Evolutionary conservation across 2,329 filamentous ascomycete genomes (phyloP).

Genomic region (Penicillium brevicompactum): DNA sequence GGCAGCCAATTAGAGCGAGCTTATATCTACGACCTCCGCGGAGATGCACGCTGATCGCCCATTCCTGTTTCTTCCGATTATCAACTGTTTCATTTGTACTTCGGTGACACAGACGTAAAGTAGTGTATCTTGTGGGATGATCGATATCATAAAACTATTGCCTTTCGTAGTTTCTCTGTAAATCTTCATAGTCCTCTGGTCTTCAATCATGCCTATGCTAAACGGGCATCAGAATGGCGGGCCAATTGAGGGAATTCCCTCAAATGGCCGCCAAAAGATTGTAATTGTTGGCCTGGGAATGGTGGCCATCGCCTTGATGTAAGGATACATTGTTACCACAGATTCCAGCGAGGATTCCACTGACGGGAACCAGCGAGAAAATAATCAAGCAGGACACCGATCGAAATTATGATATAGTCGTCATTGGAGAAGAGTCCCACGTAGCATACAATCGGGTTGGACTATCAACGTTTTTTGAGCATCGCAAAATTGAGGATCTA

Average conservation of each 20-base stretch:
- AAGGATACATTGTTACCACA: conserved; percentile 39
- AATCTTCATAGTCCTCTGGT: background rate
- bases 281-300: conserved; percentile 89
- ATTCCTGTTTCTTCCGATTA: conserved; percentile 13
- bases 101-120: background rate
- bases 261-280: conserved; percentile 59
- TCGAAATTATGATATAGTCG: conserved; percentile 76
- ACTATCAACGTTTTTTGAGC: conserved; percentile 84
- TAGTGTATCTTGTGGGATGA: too few species aligned
- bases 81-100: background rate
- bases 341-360: conserved; percentile 19
- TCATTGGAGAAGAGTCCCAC: conserved; percentile 86
- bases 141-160: too few species aligned
- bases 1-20: conserved; percentile 9
- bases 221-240: conserved; percentile 30
- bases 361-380: conserved; percentile 67
- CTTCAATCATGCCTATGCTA: conserved; percentile 31
- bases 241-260: conserved; percentile 19
- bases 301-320: conserved; percentile 90
- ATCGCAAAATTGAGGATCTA: conserved; percentile 81
- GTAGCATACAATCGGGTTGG: conserved; percentile 90
- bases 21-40: conserved; percentile 19
- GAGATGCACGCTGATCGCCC: conserved; percentile 8
- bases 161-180: background rate
- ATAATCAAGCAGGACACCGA: conserved; percentile 80